Base-by-base conservation (phyloP, 2,329 filamentous ascomycete genomes). In the Fusarium sp. region DNA sequence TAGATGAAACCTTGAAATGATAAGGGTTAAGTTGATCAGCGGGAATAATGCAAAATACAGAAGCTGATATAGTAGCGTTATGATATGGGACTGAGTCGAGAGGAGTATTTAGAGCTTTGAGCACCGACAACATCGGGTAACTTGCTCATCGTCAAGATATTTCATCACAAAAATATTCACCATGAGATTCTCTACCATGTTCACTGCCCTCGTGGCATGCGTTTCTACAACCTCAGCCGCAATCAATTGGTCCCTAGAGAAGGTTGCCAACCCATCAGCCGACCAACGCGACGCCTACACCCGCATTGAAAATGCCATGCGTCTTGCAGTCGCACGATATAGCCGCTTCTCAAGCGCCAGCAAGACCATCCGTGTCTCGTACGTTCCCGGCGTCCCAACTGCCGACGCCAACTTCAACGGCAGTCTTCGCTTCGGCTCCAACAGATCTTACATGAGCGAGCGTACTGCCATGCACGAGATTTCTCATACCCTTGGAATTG, bases 401-500 rank as follows among this genome's bases (percentile, higher is more conserved):
- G 84, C 84, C 27, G 84, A 85, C 68, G 84, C 80, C 12, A 83
- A 76, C 78, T 83, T 80, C 76, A 84, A 81, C 72, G 84, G 84
- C 42, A 81, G 83, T 73, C 76, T 85, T n/a, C 81, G 84, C 17
- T 85, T 86, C 74, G 84, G 83, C 8, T 77, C 79, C 15, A 79
- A 85, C 78, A 74, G 84, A 12, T 67, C 80, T 1, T 85, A 83
- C 78, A 85, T 86, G 84, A 85, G 75, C 50, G 82, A 85, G 75
- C 83, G 84, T 17, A 85, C 83, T 6, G 83, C 84, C 8, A 78
- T 86, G 73, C 84, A 86, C 70, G 84, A 86, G 77, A 84, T 85
- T 45, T 69, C 83, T 4, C 84, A 85, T 73, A 85, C 83, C 2
- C 80, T 86, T 8, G 84, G 84, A 6, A 78, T 86, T n/a, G 84